These are phyloP conservation scores for Halteria grandinella DNA, from an alignment of 73 alveolate species.

Conservation along the genomic window DNA sequence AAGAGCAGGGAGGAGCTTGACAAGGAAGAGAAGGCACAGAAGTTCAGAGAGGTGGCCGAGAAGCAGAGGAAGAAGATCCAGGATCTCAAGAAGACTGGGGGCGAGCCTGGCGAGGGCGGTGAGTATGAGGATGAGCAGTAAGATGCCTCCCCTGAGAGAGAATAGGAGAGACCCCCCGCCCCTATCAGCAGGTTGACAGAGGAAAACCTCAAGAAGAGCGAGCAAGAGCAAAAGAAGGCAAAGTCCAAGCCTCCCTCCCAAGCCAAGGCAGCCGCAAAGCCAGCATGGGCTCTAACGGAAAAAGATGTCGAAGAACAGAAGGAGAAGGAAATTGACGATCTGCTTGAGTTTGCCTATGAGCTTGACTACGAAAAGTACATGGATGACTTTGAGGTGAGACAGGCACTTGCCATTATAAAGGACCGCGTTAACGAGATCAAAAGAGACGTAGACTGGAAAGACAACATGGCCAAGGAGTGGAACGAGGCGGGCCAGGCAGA, in stretches of 20 bases:
- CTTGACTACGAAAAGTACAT: slow-evolving; percentile 87
- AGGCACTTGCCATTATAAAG: slow-evolving; percentile 82
- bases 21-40: slow-evolving; percentile 66
- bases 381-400: slow-evolving; percentile 88
- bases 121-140: slow-evolving; percentile 56
- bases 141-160: too few relatives aligned
- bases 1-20: slow-evolving; percentile 58
- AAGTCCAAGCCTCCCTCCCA: too few relatives aligned
- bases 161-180: too few relatives aligned
- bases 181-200: slow-evolving; percentile 76
- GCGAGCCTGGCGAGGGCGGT: slow-evolving; percentile 9
- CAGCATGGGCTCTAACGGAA: slow-evolving; percentile 90
- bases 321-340: slow-evolving; percentile 82
- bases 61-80: slow-evolving; percentile 62
- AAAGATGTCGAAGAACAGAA: slow-evolving; percentile 74
- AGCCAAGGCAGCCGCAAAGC: too few relatives aligned
- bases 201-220: slow-evolving; percentile 74
- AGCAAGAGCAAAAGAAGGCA: slow-evolving; percentile 28
- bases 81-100: slow-evolving; percentile 64
- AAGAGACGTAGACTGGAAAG: slow-evolving; percentile 80
- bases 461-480: slow-evolving; percentile 70
- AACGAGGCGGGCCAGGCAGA: slow-evolving; percentile 65
- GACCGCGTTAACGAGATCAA: slow-evolving; percentile 82
- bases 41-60: slow-evolving; percentile 51
- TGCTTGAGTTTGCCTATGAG: slow-evolving; percentile 84